Conservation (phyloP, 2,329 filamentous ascomycete genomes). For the Aspergillus glaucus region DNA sequence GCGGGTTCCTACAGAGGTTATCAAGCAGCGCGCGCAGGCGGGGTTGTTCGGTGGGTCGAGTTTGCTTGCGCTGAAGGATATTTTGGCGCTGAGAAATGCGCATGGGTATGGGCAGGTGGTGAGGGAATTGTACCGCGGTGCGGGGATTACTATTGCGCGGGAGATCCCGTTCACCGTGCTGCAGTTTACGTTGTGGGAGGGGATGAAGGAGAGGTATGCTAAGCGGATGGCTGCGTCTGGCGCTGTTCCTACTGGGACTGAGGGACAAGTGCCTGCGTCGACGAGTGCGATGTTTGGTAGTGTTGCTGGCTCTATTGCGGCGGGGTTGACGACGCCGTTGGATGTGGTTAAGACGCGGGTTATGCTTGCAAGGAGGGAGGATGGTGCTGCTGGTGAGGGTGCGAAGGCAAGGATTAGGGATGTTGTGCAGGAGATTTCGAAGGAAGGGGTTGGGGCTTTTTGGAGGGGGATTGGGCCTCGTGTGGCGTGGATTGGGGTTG, state of each 20-base stretch:
- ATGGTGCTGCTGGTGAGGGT: constrained; percentile 45
- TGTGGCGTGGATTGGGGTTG: constrained; percentile 90
- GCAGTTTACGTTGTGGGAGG: constrained; percentile 96
- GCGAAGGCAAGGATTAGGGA: constrained; percentile 27
- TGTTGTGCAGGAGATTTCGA: constrained; percentile 60
- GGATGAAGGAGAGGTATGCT: constrained; percentile 60
- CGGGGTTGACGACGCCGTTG: constrained; percentile 81
- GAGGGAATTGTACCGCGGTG: constrained; percentile 83
- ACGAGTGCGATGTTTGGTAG: constrained; percentile 85
- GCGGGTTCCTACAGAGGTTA: constrained; percentile 88
- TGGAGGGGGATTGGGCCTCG: constrained; percentile 62
- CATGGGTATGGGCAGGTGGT: constrained; percentile 53
- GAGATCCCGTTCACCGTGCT: constrained; percentile 97
- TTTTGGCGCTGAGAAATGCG: constrained; percentile 49
- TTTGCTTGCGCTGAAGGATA: constrained; percentile 61
- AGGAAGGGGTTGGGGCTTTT: constrained; percentile 42
- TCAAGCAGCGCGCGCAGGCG: constrained; percentile 95
- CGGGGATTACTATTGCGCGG: constrained; percentile 84
- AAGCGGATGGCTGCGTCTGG: constrained; percentile 30
- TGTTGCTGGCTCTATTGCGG: constrained; percentile 75
- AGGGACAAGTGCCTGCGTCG: constrained; percentile 55
- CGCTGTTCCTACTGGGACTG: constrained; percentile 12
- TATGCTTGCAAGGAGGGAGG: constrained; percentile 72
- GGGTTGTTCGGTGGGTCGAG: constrained; percentile 69
- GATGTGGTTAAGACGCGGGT: constrained; percentile 96